Conservation (phyloP, 257 asterid species). For the Marsdenia floribunda region DNA sequence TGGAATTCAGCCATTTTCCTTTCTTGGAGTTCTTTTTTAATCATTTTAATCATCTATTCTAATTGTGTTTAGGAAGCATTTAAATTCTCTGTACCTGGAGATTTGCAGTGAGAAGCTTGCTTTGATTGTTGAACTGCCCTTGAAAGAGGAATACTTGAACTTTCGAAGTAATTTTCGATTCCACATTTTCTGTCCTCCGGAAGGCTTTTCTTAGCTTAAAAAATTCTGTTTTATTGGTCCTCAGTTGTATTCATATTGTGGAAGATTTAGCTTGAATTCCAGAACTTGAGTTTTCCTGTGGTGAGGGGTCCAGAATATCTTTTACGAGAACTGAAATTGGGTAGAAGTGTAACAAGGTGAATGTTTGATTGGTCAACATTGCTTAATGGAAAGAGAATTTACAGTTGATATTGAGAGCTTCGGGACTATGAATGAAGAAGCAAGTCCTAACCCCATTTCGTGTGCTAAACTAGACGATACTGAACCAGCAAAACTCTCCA, state of each 20-base stretch:
- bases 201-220: neutral
- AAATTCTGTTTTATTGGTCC: neutral
- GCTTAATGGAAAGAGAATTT: constrained; percentile 34
- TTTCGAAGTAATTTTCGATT: neutral
- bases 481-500: constrained; percentile 16
- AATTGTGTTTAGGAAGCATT: constrained; percentile 1
- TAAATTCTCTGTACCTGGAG: neutral
- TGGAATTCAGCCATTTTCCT: neutral
- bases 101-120: neutral
- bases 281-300: neutral
- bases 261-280: neutral
- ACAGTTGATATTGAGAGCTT: constrained; percentile 44
- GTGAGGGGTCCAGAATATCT: neutral
- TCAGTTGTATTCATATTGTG: neutral
- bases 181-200: neutral
- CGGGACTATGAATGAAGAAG: constrained; percentile 27
- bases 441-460: constrained; percentile 18
- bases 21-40: neutral
- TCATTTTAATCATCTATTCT: neutral
- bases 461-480: constrained; percentile 20
- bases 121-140: neutral
- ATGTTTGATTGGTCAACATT: constrained; percentile 31
- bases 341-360: neutral
- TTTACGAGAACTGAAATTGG: constrained; percentile 2
- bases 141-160: neutral